phyloP scores from a whole-genome alignment of 2,329 filamentous ascomycete genomes.

The Purpureocillium lavendulum region DNA sequence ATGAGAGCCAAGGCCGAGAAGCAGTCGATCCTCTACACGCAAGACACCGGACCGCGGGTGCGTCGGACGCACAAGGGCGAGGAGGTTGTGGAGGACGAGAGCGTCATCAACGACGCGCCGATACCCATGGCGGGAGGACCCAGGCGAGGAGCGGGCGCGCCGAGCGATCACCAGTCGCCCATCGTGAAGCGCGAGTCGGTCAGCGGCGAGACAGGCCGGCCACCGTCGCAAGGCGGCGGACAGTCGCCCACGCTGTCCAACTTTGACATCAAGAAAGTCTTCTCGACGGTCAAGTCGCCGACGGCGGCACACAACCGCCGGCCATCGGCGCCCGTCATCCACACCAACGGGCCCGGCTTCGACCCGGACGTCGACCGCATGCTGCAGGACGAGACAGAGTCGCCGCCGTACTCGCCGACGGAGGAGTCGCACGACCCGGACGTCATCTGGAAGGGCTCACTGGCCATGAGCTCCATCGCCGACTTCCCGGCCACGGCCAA shows the following conservation, averaged over 20 bases:
- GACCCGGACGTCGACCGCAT: slow-evolving; percentile 89
- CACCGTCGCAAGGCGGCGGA: slow-evolving; percentile 34
- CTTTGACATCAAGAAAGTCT: slow-evolving; percentile 83
- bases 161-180: slow-evolving; percentile 9
- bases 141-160: slow-evolving; percentile 4
- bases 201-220: slow-evolving; percentile 18
- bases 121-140: slow-evolving; percentile 16
- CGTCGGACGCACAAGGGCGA: slow-evolving; percentile 92
- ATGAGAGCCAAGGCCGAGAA: slow-evolving; percentile 74
- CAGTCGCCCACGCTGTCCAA: slow-evolving; percentile 47
- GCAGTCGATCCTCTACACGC: slow-evolving; percentile 74
- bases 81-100: slow-evolving; percentile 75
- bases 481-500: slow-evolving; percentile 71
- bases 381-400: slow-evolving; percentile 72
- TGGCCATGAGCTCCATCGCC: slow-evolving; percentile 70
- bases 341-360: slow-evolving; percentile 51
- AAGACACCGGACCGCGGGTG: slow-evolving; percentile 64
- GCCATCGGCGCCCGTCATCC: slow-evolving; percentile 36
- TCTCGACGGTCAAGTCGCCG: slow-evolving; percentile 74
- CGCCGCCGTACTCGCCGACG: slow-evolving; percentile 74
- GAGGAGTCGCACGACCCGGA: slow-evolving; percentile 61
- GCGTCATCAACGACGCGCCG: slow-evolving; percentile 27
- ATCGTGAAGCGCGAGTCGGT: slow-evolving; percentile 27
- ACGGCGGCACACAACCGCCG: slow-evolving; percentile 37
- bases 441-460: slow-evolving; percentile 68